Evolutionary conservation across 2,329 filamentous ascomycete genomes (phyloP), one percentile per base, ranked within the genome.

Genomic region (Cryphonectria parasitica): DNA sequence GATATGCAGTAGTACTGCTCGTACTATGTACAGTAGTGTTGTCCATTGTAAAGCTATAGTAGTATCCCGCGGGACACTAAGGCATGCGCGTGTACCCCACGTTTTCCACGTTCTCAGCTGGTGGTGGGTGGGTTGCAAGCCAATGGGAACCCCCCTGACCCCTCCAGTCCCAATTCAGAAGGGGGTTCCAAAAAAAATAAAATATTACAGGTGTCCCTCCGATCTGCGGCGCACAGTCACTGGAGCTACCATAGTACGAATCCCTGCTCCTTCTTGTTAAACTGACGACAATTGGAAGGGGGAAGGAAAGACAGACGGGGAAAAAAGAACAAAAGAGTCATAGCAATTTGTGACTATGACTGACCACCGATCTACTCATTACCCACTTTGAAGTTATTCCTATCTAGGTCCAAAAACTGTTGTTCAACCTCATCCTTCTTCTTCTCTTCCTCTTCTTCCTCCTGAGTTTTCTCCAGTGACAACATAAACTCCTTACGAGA

Each of bases 151-250:
- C 36, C 58, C 58, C 58, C 34, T 39, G 58, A 7, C 45, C 45
- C 45, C 31, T 61, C 58, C 58, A 28, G 54, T 58, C 58, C 56
- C 3, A 36, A 36, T 13, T 7, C 19, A 22, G 34, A 19, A 8
- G 25, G 19, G 31, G 36, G 8, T 39, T 39, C 8, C 11, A 15
- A 36, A 36, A 34, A 60, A 60, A 60, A 36, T 36, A 61, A 61
- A 34, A 60, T 31, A 17, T n/a, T 36, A 45, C 52, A 64, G 62
- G n/a, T 45, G 39, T 56, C 52, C 49, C 63, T 64, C 63, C 63
- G 63, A 64, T 64, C 39, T 28, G 63, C 63, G 63, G 63, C 17
- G 58, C 58, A 36, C 31, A 61, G 34, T 19, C 7, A 61, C 31
- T 31, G 28, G 25, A 61, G 56, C 56, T 61, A 22, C 56, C 43